A percentile compares a stretch with the other conserved stretches of the same genome.
Conservation (phyloP, 2,329 filamentous ascomycete species). For the Aspergillus sp. region DNA sequence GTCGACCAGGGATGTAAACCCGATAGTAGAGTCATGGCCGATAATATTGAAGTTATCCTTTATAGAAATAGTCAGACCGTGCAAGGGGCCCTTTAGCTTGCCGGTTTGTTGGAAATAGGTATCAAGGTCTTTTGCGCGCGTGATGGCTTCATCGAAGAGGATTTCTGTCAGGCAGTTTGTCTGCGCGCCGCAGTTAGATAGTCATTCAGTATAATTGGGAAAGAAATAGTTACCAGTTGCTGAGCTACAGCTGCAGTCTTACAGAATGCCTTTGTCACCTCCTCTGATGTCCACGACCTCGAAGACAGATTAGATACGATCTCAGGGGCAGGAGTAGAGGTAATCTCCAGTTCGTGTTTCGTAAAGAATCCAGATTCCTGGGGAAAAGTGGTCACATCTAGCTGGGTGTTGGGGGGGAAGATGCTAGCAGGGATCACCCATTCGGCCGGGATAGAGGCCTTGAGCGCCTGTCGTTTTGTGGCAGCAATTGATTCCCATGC, state of each 20-base stretch:
- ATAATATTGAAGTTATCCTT: constrained; percentile 42
- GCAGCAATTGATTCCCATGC: constrained; percentile 46
- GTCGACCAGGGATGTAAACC: constrained; percentile 19
- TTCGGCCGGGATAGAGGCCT: constrained; percentile 55
- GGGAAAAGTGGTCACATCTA: constrained; percentile 59
- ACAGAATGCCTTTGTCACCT: constrained; percentile 55
- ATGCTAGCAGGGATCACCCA: constrained; percentile 57
- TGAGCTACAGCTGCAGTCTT: constrained; percentile 57
- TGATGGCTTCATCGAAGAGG: constrained; percentile 55
- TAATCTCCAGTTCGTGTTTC: constrained; percentile 51
- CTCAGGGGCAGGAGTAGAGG: constrained; percentile 34
- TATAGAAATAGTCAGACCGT: constrained; percentile 43
- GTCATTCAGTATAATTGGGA: constrained; percentile 17
- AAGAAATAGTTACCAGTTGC: constrained; percentile 45
- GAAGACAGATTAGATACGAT: constrained; percentile 35
- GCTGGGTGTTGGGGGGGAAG: constrained; percentile 54
- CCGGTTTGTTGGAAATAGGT: constrained; percentile 46
- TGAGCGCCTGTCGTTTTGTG: constrained; percentile 45
- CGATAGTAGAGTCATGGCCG: constrained; percentile 23
- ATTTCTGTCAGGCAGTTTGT: constrained; percentile 62
- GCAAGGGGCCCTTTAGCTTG: constrained; percentile 38
- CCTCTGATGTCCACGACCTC: constrained; percentile 49
- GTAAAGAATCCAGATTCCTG: constrained; percentile 60
- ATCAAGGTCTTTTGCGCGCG: constrained; percentile 54
- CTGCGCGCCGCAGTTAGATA: constrained; percentile 14